These are phyloP conservation scores for Ophiocordyceps camponoti-saundersi DNA, from an alignment of 2,329 filamentous ascomycete genomes.

Conservation along the genomic window DNA sequence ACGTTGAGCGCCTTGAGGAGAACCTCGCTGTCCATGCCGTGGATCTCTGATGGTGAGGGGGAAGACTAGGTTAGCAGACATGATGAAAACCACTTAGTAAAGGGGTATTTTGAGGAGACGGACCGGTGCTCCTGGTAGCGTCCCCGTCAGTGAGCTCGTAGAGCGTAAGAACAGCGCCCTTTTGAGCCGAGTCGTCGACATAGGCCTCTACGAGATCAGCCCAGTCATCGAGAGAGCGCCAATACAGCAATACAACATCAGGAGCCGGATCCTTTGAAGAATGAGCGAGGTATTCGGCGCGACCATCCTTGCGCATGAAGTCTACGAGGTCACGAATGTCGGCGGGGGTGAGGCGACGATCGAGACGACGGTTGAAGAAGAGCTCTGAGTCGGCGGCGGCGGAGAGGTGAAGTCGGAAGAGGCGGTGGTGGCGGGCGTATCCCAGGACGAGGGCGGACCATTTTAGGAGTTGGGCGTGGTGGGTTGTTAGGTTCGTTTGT, in stretches of 20 bases:
- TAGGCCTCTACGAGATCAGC: conserved; percentile 60
- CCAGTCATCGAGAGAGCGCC: conserved; percentile 84
- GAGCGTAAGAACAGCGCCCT: conserved; percentile 73
- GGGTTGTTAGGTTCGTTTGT: conserved; percentile 58
- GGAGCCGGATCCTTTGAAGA: conserved; percentile 6
- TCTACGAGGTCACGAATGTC: conserved; percentile 42
- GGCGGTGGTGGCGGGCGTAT: conserved; percentile 64
- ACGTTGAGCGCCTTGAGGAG: conserved; percentile 64
- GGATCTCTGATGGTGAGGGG: conserved; percentile 45
- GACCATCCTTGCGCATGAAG: conserved; percentile 39
- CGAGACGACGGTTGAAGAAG: conserved; percentile 39
- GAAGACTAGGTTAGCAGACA: neutral
- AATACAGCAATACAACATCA: conserved; percentile 58
- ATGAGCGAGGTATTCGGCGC: conserved; percentile 46
- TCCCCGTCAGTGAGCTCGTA: conserved; percentile 90
- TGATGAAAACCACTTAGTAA: neutral
- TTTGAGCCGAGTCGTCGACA: conserved; percentile 79
- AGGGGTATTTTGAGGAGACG: conserved; percentile 8
- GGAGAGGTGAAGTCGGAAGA: conserved; percentile 57
- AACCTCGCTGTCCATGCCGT: conserved; percentile 73
- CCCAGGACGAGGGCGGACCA: conserved; percentile 76
- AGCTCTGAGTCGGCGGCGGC: conserved; percentile 34
- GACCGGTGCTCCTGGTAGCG: conserved; percentile 50
- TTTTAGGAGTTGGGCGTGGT: conserved; percentile 59
- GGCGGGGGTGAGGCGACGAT: conserved; percentile 28